Conservation (phyloP, 129 eudicot genomes). For the Ambrosia trifida region DNA sequence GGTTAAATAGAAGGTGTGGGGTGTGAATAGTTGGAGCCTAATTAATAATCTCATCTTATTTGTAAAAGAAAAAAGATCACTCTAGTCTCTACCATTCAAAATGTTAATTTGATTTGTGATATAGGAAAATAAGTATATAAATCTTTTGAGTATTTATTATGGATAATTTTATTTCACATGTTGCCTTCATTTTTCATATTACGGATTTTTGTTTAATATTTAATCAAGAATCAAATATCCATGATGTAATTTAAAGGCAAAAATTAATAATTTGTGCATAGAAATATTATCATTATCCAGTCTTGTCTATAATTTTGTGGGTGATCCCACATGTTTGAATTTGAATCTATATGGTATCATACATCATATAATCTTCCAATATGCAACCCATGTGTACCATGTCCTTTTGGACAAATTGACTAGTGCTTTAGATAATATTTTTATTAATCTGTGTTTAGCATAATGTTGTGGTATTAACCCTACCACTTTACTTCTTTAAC, state of each 20-base stretch:
- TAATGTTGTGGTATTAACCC: conserved; percentile 13
- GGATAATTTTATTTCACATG: neutral
- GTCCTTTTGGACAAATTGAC: conserved; percentile 18
- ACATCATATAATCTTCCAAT: conserved; percentile 9
- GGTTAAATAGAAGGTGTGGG: too few relatives aligned
- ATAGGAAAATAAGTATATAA: conserved; percentile 2
- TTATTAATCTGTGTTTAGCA: conserved; percentile 29
- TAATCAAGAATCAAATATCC: neutral
- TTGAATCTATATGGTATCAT: conserved; percentile 15
- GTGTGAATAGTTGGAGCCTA: too few relatives aligned
- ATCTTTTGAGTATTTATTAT: neutral
- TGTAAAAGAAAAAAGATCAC: neutral
- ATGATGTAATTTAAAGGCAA: neutral
- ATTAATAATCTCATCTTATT: neutral
- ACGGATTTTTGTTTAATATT: neutral
- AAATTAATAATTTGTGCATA: neutral
- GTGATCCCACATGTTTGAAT: conserved; percentile 13
- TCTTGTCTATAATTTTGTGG: neutral
- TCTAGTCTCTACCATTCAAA: neutral
- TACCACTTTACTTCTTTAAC: neutral
- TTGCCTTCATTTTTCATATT: neutral
- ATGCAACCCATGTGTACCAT: conserved; percentile 30
- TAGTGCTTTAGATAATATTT: conserved; percentile 23
- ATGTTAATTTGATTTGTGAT: neutral
- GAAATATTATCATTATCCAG: neutral